Conservation (phyloP, 1,284 basidiomycete genomes). For the Ceratobasidium sp. region DNA sequence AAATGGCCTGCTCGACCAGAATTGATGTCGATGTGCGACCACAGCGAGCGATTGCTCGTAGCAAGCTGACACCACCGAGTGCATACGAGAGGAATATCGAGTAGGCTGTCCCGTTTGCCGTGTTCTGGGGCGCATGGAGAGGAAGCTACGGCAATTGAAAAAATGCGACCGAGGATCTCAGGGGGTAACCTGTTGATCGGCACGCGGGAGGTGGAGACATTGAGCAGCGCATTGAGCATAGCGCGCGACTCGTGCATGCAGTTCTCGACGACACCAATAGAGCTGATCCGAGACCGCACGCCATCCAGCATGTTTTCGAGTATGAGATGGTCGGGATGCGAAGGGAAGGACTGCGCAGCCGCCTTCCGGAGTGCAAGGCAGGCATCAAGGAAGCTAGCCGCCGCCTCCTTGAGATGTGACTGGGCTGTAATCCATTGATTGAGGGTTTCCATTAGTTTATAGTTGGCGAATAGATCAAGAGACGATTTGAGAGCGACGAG, state of each 20-base stretch:
- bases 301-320: not conserved
- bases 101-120: not conserved
- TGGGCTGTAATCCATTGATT: not conserved
- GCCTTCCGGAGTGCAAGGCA: not conserved
- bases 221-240: not conserved
- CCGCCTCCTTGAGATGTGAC: not conserved
- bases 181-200: not conserved
- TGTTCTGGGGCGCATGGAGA: not conserved
- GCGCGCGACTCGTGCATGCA: not conserved
- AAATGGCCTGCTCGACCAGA: too few species aligned
- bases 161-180: not conserved
- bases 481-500: too few species aligned
- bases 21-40: conserved; percentile 14
- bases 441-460: not conserved
- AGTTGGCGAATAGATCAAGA: too few species aligned
- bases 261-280: not conserved
- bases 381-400: not conserved
- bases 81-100: not conserved
- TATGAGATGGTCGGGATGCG: not conserved
- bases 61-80: not conserved
- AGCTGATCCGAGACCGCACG: not conserved
- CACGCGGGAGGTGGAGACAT: not conserved
- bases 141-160: not conserved
- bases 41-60: not conserved
- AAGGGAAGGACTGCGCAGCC: not conserved